Percentiles rank a stretch among this genome's conserved stretches.
These are phyloP conservation scores for Abortiporus biennis DNA, from an alignment of 1,284 basidiomycete species.

Conservation along the genomic window DNA sequence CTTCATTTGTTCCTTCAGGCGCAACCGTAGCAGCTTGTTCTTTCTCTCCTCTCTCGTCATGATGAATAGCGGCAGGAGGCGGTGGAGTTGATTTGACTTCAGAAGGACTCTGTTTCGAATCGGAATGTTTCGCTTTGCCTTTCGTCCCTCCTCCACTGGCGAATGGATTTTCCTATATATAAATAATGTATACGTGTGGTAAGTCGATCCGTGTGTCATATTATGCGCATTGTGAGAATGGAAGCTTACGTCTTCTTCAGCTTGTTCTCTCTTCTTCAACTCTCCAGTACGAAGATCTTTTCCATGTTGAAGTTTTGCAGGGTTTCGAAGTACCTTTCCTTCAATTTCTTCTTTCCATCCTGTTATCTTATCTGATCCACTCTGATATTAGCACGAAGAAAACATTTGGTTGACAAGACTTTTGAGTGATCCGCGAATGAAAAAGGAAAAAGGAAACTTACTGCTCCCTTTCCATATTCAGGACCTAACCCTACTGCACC, in stretches of 20 bases:
- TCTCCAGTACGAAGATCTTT: conserved; percentile 42
- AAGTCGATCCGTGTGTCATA: not conserved
- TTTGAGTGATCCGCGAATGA: too few relatives aligned
- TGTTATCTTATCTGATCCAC: conserved; percentile 37
- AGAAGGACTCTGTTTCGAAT: too few relatives aligned
- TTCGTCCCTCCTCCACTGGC: not conserved
- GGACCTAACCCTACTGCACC: conserved; percentile 37
- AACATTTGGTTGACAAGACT: too few relatives aligned
- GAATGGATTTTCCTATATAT: not conserved
- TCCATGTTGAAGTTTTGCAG: conserved; percentile 40
- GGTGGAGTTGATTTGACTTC: too few relatives aligned
- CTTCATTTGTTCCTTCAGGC: conserved; percentile 21
- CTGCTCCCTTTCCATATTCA: conserved; percentile 27
- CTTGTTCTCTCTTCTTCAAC: conserved; percentile 36
- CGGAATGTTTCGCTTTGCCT: not conserved
- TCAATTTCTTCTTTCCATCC: conserved; percentile 46
- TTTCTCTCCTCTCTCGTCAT: conserved; percentile 15
- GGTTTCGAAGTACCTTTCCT: conserved; percentile 43
- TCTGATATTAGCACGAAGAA: too few relatives aligned
- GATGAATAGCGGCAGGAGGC: not conserved
- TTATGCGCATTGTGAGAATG: not conserved
- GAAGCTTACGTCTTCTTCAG: conserved; percentile 24
- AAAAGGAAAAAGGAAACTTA: conserved; percentile 17
- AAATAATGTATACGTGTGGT: too few relatives aligned
- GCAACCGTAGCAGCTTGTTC: conserved; percentile 24